phyloP scores from a whole-genome alignment of 2,329 filamentous ascomycete genomes.

The Boeremia exigua region DNA sequence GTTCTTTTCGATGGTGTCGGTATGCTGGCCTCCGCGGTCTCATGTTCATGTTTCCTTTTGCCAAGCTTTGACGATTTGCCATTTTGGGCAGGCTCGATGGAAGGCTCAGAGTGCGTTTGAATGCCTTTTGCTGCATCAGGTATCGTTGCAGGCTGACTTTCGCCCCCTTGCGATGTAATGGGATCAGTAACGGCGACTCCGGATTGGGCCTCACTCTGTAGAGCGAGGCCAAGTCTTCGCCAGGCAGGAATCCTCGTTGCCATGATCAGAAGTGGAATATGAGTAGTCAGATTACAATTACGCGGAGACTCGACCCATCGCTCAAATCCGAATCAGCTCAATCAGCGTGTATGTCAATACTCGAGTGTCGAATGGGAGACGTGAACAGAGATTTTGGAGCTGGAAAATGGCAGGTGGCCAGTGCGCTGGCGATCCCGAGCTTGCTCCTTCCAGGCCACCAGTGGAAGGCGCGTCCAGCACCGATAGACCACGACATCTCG shows the following conservation, averaged over 20 bases:
- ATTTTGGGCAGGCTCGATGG: constrained; percentile 29
- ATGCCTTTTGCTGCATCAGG: constrained; percentile 11
- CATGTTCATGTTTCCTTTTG: constrained; percentile 45
- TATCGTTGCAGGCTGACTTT: constrained; percentile 15
- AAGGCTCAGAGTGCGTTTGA: constrained; percentile 15
- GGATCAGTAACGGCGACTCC: constrained; percentile 35
- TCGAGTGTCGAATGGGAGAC: constrained; percentile 44
- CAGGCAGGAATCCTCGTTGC: constrained; percentile 57
- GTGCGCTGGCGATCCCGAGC: constrained; percentile 29
- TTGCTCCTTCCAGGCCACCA: constrained; percentile 35
- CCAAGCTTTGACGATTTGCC: constrained; percentile 41
- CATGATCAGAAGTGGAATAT: constrained; percentile 43
- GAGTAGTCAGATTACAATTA: constrained; percentile 23
- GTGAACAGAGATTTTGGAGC: constrained; percentile 44
- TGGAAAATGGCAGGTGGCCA: constrained; percentile 1
- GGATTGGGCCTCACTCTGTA: constrained; percentile 59
- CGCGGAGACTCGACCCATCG: constrained; percentile 32
- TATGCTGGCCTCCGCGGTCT: constrained; percentile 32
- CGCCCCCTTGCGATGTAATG: constrained; percentile 18
- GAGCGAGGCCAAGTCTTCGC: constrained; percentile 66
- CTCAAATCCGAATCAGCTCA: constrained; percentile 48
- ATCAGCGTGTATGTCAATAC: constrained; percentile 28
- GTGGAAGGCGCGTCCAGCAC: constrained; percentile 40
- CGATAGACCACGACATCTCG: constrained; percentile 29
- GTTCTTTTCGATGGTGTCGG: constrained; percentile 28